Evolutionary conservation across 805 yeast genomes (phyloP).

Genomic region (Cyberlindnera maritima): DNA sequence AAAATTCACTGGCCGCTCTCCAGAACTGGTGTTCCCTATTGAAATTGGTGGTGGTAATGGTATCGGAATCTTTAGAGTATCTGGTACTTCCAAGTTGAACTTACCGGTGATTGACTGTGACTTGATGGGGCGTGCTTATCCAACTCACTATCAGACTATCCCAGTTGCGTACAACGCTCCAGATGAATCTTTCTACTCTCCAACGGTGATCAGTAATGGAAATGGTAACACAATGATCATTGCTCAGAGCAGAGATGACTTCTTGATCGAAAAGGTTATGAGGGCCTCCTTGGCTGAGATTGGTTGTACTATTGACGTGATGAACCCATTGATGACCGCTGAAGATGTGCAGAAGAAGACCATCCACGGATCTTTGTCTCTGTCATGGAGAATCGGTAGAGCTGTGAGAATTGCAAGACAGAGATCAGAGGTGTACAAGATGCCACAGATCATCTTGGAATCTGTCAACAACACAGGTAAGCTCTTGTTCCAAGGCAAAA

Average conservation of each 20-base stretch:
- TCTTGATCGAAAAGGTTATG: constrained; percentile 35
- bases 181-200: constrained; percentile 24
- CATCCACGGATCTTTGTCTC: constrained; percentile 33
- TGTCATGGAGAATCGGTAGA: constrained; percentile 47
- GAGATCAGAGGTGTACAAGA: constrained; percentile 33
- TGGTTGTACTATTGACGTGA: constrained; percentile 38
- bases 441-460: constrained; percentile 37
- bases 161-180: constrained; percentile 24
- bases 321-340: constrained; percentile 32
- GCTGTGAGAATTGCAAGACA: constrained; percentile 39
- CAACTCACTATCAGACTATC: constrained; percentile 40
- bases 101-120: constrained; percentile 39
- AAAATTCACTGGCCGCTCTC: constrained; percentile 28
- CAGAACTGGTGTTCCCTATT: constrained; percentile 36
- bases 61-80: constrained; percentile 27
- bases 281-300: constrained; percentile 42
- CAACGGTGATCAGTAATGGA: constrained; percentile 36
- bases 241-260: constrained; percentile 32
- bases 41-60: constrained; percentile 49
- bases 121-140: constrained; percentile 49
- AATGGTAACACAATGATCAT: constrained; percentile 39
- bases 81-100: constrained; percentile 20
- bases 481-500: constrained; percentile 39
- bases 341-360: constrained; percentile 30
- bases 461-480: constrained; percentile 37